Evolutionary conservation across 2,329 filamentous ascomycete genomes (phyloP).

Genomic region (Neurospora crassa): DNA sequence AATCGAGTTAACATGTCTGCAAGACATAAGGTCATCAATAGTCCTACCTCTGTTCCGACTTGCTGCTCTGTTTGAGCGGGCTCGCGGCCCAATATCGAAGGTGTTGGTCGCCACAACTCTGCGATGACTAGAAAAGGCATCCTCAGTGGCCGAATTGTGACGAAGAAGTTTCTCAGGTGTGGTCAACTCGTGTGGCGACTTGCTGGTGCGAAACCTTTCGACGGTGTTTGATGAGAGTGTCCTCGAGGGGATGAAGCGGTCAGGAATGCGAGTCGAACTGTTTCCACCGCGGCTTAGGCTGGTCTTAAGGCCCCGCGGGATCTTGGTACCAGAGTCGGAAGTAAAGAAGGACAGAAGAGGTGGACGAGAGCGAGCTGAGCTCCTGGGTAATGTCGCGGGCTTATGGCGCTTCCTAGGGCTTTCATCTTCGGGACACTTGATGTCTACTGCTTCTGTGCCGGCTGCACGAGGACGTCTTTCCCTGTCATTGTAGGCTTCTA

Average conservation of each 20-base stretch:
- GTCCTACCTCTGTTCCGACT: constrained; percentile 17
- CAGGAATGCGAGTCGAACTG: constrained; percentile 18
- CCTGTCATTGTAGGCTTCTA: not conserved
- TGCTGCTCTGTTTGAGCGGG: constrained; percentile 21
- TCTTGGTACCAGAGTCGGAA: constrained; percentile 3
- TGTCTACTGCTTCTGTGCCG: not conserved
- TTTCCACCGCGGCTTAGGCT: constrained; percentile 1
- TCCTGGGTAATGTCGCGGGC: constrained; percentile 10
- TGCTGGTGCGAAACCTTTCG: constrained; percentile 38
- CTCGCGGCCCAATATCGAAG: constrained; percentile 15
- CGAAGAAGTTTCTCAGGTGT: constrained; percentile 35
- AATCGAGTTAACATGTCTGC: not conserved
- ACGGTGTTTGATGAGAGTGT: constrained; percentile 24
- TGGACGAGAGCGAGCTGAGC: constrained; percentile 6
- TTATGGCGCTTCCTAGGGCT: constrained; percentile 1
- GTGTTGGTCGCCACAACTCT: constrained; percentile 20
- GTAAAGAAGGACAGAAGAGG: constrained; percentile 6
- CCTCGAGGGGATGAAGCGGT: constrained; percentile 43
- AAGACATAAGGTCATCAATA: not conserved
- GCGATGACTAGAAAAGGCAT: constrained; percentile 32
- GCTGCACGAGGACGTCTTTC: not conserved
- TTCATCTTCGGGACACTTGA: not conserved
- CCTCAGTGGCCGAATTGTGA: constrained; percentile 29
- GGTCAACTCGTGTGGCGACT: constrained; percentile 32
- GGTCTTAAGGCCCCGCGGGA: constrained; percentile 17